Conservation (phyloP, 1,139 yeast species). For the Keqinozyma sinolaborantium region DNA sequence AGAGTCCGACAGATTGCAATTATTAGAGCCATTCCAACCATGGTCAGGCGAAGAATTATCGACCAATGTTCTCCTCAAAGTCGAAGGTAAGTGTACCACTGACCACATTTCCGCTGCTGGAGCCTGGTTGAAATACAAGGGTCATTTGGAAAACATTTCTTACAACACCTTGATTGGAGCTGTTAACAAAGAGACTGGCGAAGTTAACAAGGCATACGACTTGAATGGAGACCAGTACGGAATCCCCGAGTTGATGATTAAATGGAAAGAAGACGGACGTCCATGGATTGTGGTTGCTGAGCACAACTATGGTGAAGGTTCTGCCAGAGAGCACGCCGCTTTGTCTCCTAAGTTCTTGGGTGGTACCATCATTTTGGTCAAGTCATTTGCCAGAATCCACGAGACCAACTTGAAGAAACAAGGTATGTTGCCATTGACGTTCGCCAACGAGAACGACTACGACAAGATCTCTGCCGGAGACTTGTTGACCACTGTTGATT, state of each 20-base stretch:
- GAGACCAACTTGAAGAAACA: conserved; percentile 88
- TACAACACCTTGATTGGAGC: conserved; percentile 96
- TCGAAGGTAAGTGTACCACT: conserved; percentile 96
- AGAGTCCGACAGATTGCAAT: conserved; percentile 66
- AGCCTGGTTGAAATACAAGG: conserved; percentile 98
- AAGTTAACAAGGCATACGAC: conserved; percentile 87
- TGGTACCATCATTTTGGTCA: conserved; percentile 82
- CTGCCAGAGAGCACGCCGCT: conserved; percentile 99
- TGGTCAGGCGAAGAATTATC: conserved; percentile 83
- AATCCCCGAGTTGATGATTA: conserved; percentile 95
- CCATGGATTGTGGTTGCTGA: conserved; percentile 97
- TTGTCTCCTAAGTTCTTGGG: conserved; percentile 92
- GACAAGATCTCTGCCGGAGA: conserved; percentile 79
- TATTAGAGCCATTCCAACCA: conserved; percentile 81
- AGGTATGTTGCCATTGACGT: conserved; percentile 93
- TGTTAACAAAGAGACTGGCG: conserved; percentile 93
- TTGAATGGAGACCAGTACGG: conserved; percentile 74
- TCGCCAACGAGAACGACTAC: conserved; percentile 85
- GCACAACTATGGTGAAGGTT: conserved; percentile 98
- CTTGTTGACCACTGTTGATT: conserved; percentile 70
- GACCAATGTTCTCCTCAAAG: conserved; percentile 77
- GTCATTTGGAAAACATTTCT: conserved; percentile 93
- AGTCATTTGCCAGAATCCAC: conserved; percentile 92
- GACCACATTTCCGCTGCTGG: conserved; percentile 99
- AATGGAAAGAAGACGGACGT: conserved; percentile 80